These are phyloP conservation scores for Fusarium nurragi DNA, from an alignment of 2,329 filamentous ascomycete species.

Conservation along the genomic window DNA sequence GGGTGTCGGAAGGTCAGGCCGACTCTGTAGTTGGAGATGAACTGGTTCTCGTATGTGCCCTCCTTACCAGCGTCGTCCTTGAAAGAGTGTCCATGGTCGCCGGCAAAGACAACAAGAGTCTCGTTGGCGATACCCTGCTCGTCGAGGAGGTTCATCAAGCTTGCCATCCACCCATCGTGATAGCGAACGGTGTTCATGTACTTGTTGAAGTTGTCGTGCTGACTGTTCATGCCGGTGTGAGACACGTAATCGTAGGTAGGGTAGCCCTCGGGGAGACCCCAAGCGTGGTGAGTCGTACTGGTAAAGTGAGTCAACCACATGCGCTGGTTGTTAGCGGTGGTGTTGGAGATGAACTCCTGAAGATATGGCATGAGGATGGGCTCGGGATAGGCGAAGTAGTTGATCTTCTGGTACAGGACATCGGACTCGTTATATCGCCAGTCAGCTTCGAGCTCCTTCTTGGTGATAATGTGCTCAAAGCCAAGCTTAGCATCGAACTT, in stretches of 20 bases:
- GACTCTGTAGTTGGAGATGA: slow-evolving; percentile 47
- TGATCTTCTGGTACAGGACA: slow-evolving; percentile 39
- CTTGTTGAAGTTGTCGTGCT: slow-evolving; percentile 46
- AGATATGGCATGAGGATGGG: slow-evolving; percentile 46
- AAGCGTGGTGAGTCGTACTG: slow-evolving; percentile 51
- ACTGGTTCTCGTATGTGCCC: slow-evolving; percentile 47
- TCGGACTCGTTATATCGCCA: slow-evolving; percentile 40
- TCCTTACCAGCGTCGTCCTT: slow-evolving; percentile 46
- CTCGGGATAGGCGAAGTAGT: slow-evolving; percentile 51
- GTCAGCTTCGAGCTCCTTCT: slow-evolving; percentile 44
- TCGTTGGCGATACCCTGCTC: slow-evolving; percentile 48
- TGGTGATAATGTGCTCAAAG: slow-evolving; percentile 45
- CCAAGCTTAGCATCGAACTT: slow-evolving; percentile 48
- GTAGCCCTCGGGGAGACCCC: slow-evolving; percentile 37
- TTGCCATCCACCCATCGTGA: slow-evolving; percentile 48
- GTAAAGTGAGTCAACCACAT: slow-evolving; percentile 51
- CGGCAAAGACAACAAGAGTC: slow-evolving; percentile 49
- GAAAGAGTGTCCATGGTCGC: slow-evolving; percentile 50
- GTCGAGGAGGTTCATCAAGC: slow-evolving; percentile 47
- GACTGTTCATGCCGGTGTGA: slow-evolving; percentile 40
- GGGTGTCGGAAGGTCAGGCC: slow-evolving; percentile 49
- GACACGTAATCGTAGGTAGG: slow-evolving; percentile 37
- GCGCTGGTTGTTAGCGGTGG: slow-evolving; percentile 48
- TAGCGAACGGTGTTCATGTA: slow-evolving; percentile 49
- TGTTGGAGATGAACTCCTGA: slow-evolving; percentile 46